Conservation (phyloP, 371 early-diverging fungal genomes). For the Rhizopus sp. region DNA sequence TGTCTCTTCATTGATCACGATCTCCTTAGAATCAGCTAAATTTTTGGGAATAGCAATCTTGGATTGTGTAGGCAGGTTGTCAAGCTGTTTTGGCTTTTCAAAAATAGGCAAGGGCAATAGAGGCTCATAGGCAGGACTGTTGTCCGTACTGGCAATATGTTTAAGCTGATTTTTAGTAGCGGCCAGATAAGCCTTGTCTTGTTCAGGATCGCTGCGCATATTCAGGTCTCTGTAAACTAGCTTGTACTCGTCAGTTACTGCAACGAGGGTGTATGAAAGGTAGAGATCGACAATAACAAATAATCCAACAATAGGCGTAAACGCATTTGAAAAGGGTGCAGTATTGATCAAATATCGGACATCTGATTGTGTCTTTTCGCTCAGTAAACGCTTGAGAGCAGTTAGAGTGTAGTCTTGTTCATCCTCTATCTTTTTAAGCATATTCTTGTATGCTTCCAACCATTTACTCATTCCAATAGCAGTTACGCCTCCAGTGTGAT, state of each 20-base stretch:
- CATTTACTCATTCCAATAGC: constrained; percentile 30
- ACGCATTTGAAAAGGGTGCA: constrained; percentile 21
- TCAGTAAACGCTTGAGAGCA: constrained; percentile 20
- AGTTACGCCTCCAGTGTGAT: constrained; percentile 42
- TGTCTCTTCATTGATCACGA: constrained; percentile 46
- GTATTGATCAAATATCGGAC: constrained; percentile 23
- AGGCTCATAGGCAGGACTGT: constrained; percentile 15
- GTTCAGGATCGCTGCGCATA: constrained; percentile 16
- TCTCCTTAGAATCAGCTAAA: constrained; percentile 35
- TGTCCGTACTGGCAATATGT: neutral
- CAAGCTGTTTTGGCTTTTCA: constrained; percentile 25
- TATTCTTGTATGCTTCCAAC: constrained; percentile 22
- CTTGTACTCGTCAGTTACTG: constrained; percentile 27
- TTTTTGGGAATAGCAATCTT: constrained; percentile 37
- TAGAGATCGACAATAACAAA: constrained; percentile 38
- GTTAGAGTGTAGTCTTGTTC: constrained; percentile 7
- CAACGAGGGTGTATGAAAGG: constrained; percentile 41
- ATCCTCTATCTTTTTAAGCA: constrained; percentile 12
- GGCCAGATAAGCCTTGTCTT: constrained; percentile 2
- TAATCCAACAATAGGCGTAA: constrained; percentile 38
- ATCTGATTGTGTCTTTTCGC: constrained; percentile 21
- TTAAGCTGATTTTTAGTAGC: constrained; percentile 29
- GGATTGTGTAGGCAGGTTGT: constrained; percentile 25
- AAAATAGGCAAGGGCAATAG: constrained; percentile 35
- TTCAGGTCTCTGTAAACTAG: constrained; percentile 29